Evolutionary conservation across 305 asterid species (phyloP), one percentile per base, ranked within the genome.

Genomic region (Solanum hybrid): DNA sequence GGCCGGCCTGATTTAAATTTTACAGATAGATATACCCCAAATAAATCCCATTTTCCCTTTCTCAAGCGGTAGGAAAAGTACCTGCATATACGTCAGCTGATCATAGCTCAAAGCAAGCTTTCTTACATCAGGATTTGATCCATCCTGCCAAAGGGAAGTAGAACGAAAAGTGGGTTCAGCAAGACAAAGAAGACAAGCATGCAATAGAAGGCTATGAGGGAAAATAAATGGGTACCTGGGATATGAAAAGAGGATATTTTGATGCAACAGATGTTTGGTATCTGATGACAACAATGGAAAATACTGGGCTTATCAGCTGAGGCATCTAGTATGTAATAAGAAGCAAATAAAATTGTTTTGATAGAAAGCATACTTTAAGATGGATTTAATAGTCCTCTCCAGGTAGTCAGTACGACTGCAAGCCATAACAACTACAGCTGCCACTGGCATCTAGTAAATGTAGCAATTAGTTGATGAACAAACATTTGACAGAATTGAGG

Each of bases 381-480:
- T 94, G 85, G 99, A 97, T 89, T 95, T 94, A 51, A 97, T 93
- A 88, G 99, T 97, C 94, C 93, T 94, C 88, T 96, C 98, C 76
- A 97, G 97, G 93, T 97, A 97, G 94, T 97, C 99, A 85, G 99
- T 98, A 91, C 99, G 98, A 92, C 93, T 97, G 92, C 99, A 97
- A 91, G 99, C 98, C 99, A 97, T 97, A 79, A 97, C 92, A 84
- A 97, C 99, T 76, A 97, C 97, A 79, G 99, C 99, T 77, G 99
- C 98, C 87, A 96, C 96, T 86, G 98, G 97, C 87, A 92, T 96
- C 99, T 97, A 95, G 88, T 87, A 89, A 56, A 88, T 36, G 20
- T 89, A 91, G 89, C 90, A 90, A 93, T 89, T 91, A 91, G 42
- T 60, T 90, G 87, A 88, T 87, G 91, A 90, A 92, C 87, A 88